Conservation (phyloP, 352 stramenopile species). For the Globisporangium emineosum region DNA sequence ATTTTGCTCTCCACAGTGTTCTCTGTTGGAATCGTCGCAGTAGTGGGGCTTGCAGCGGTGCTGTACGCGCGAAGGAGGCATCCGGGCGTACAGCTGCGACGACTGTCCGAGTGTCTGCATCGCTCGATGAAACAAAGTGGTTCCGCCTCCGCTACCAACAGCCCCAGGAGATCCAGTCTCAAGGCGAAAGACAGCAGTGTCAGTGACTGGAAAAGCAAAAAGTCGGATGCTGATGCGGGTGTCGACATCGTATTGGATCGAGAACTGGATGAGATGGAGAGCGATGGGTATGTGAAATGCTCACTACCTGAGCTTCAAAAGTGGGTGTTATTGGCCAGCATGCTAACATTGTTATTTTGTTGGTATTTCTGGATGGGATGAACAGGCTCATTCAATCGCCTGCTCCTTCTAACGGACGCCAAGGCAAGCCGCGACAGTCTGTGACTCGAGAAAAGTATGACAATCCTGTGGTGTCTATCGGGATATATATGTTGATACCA, state of each 20-base stretch:
- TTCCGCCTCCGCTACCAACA: background rate
- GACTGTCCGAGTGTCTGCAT: constrained; percentile 11
- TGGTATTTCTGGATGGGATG: background rate
- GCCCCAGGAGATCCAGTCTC: background rate
- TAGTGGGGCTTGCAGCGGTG: constrained; percentile 43
- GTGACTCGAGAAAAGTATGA: constrained; percentile 35
- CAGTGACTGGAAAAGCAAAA: constrained; percentile 16
- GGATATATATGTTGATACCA: background rate
- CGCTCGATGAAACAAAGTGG: constrained; percentile 13
- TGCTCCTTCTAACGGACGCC: background rate
- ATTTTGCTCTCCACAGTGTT: constrained; percentile 26
- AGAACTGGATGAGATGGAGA: constrained; percentile 20
- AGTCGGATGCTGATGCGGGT: constrained; percentile 9
- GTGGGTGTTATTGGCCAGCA: background rate
- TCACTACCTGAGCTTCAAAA: no score
- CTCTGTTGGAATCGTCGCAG: constrained; percentile 44
- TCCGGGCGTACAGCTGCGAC: constrained; percentile 18
- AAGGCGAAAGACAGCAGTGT: constrained; percentile 5
- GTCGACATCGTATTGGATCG: constrained; percentile 11
- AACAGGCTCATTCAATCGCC: constrained; percentile 12
- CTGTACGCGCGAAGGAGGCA: constrained; percentile 55
- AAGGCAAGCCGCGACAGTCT: constrained; percentile 17
- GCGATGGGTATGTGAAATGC: background rate
- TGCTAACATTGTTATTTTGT: background rate
- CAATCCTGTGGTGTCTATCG: background rate